Percentiles rank a stretch among this genome's conserved stretches.
These are phyloP conservation scores for Xylaria venustula DNA, from an alignment of 495 filamentous ascomycete genomes.

Conservation along the genomic window DNA sequence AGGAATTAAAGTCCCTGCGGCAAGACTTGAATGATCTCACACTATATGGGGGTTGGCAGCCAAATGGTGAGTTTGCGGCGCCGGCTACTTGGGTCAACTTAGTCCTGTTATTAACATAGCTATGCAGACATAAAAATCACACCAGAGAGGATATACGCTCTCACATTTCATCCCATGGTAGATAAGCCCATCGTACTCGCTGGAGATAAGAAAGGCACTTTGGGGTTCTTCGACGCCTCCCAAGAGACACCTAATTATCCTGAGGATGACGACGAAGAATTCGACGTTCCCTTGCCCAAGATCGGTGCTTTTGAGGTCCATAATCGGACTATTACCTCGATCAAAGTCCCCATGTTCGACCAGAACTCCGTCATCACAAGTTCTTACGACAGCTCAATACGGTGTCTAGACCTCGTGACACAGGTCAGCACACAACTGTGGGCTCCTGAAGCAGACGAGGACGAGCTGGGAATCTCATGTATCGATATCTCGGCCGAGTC, in stretches of 20 bases:
- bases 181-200: constrained; percentile 92
- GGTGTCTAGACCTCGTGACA: constrained; percentile 79
- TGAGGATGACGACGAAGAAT: constrained; percentile 59
- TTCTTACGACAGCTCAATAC: constrained; percentile 94
- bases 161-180: constrained; percentile 84
- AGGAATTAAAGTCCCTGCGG: constrained; percentile 70
- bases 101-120: constrained; percentile 20
- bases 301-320: constrained; percentile 88
- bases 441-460: constrained; percentile 63
- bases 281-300: constrained; percentile 65
- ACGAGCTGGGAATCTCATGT: constrained; percentile 76
- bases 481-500: constrained; percentile 72
- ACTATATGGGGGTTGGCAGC: constrained; percentile 78
- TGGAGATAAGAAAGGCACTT: constrained; percentile 89
- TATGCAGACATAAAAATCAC: constrained; percentile 82
- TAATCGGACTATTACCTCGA: constrained; percentile 80
- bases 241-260: constrained; percentile 56
- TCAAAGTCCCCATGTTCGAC: constrained; percentile 72
- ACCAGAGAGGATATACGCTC: constrained; percentile 81
- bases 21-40: constrained; percentile 77
- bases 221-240: constrained; percentile 91
- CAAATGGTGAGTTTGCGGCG: constrained; percentile 57
- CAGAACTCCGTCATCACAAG: constrained; percentile 72
- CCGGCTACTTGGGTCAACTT: not conserved
- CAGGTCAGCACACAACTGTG: constrained; percentile 76